These are phyloP conservation scores for Scedosporium minutisporum DNA, from an alignment of 2,329 filamentous ascomycete species.

Conservation along the genomic window DNA sequence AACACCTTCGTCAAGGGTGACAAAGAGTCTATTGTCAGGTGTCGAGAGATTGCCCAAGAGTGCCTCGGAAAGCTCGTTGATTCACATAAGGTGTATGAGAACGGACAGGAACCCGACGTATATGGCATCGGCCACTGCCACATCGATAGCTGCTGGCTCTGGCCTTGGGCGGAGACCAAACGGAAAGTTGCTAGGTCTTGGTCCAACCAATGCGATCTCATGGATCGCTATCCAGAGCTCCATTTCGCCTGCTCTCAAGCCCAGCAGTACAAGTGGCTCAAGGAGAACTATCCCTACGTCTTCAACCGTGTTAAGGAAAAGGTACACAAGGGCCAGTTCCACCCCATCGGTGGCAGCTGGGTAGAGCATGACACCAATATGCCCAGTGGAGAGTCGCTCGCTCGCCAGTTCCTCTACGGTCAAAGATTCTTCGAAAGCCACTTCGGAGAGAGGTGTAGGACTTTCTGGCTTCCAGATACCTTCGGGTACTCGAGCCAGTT, in stretches of 20 bases:
- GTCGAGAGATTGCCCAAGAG: conserved; percentile 71
- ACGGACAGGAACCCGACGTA: conserved; percentile 64
- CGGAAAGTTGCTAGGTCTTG: conserved; percentile 92
- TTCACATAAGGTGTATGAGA: conserved; percentile 74
- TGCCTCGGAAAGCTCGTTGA: conserved; percentile 77
- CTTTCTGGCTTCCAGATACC: conserved; percentile 97
- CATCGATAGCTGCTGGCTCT: conserved; percentile 97
- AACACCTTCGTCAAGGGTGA: conserved; percentile 77
- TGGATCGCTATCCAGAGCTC: conserved; percentile 91
- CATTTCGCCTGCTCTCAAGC: conserved; percentile 89
- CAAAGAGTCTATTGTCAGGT: conserved; percentile 66
- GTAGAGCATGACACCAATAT: conserved; percentile 98
- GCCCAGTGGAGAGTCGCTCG: conserved; percentile 87
- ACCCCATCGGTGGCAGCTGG: conserved; percentile 95
- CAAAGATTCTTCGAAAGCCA: conserved; percentile 90
- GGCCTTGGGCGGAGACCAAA: conserved; percentile 97
- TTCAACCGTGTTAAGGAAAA: conserved; percentile 87
- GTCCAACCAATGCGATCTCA: conserved; percentile 91
- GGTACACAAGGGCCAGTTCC: conserved; percentile 82
- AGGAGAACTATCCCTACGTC: conserved; percentile 76
- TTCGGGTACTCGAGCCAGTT: conserved; percentile 96
- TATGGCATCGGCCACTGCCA: conserved; percentile 93
- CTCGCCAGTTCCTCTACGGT: conserved; percentile 89
- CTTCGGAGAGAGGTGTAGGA: conserved; percentile 79
- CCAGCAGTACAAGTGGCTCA: conserved; percentile 97